A percentile compares a stretch with the other conserved stretches of the same genome.
Conservation (phyloP, 352 stramenopile genomes). For the Globisporangium iwayamae region DNA sequence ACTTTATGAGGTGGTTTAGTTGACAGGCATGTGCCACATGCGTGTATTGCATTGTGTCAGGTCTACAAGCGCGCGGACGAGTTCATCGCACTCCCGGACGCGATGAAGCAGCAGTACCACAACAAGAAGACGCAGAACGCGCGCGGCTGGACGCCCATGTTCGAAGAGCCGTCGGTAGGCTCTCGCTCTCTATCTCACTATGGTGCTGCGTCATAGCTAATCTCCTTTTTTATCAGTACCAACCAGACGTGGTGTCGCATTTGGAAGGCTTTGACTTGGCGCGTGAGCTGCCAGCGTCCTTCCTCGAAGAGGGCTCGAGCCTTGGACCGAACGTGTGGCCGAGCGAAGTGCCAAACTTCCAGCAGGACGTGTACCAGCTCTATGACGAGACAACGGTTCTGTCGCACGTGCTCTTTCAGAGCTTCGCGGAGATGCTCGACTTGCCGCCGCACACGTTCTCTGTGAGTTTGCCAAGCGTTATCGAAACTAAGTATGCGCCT, state of each 20-base stretch:
- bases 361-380: constrained; percentile 61
- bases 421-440: constrained; percentile 79
- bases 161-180: constrained; percentile 75
- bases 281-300: constrained; percentile 48
- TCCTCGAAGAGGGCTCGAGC: constrained; percentile 57
- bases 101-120: constrained; percentile 72
- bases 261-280: constrained; percentile 77
- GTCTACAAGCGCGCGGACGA: constrained; percentile 66
- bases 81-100: constrained; percentile 58
- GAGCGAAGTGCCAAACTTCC: constrained; percentile 51
- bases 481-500: not conserved
- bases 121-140: constrained; percentile 73
- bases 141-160: constrained; percentile 78
- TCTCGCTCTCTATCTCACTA: not conserved
- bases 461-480: constrained; percentile 19
- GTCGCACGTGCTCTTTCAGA: constrained; percentile 61
- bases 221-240: constrained; percentile 37
- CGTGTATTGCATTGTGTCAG: constrained; percentile 3
- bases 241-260: constrained; percentile 71
- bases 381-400: constrained; percentile 74
- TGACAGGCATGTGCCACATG: not conserved
- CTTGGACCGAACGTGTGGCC: constrained; percentile 80
- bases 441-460: constrained; percentile 58
- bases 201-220: not conserved
- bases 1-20: not conserved